Percentiles rank a stretch among this genome's conserved stretches.
Conservation (phyloP, 2,329 filamentous ascomycete genomes). For the Apiospora hydei region DNA sequence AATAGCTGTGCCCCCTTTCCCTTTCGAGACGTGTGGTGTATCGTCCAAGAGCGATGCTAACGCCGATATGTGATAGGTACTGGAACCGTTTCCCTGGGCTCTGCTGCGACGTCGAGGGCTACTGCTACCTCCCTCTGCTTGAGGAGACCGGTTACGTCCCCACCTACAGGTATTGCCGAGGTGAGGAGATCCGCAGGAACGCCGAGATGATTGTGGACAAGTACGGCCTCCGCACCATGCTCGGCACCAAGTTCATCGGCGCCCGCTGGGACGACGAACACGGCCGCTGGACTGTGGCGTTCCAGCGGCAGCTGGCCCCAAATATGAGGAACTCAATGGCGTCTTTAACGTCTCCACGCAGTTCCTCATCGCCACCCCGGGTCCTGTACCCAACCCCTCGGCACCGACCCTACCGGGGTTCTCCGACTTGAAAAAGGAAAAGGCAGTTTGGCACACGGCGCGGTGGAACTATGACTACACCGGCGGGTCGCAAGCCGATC, state of each 20-base stretch:
- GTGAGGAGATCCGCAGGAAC: slow-evolving; percentile 53
- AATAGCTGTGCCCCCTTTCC: too few relatives aligned
- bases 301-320: background rate
- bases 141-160: slow-evolving; percentile 1
- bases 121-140: background rate
- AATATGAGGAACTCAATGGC: background rate
- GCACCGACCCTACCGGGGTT: slow-evolving; percentile 49
- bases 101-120: background rate
- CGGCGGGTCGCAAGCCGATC: slow-evolving; percentile 49
- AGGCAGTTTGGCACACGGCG: slow-evolving; percentile 51
- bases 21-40: too few relatives aligned
- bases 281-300: background rate
- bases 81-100: slow-evolving; percentile 53
- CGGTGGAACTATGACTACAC: slow-evolving; percentile 54
- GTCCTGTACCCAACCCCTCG: slow-evolving; percentile 41
- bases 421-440: slow-evolving; percentile 29
- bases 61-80: slow-evolving; percentile 29
- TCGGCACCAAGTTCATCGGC: background rate
- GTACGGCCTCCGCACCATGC: background rate
- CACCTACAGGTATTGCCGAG: slow-evolving; percentile 28
- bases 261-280: background rate
- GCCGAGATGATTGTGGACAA: slow-evolving; percentile 48
- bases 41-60: too few relatives aligned
- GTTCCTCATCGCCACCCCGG: background rate
- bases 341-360: background rate